Conservation (phyloP, 139 green algal genomes). For the Pedinophyceae sp. region DNA sequence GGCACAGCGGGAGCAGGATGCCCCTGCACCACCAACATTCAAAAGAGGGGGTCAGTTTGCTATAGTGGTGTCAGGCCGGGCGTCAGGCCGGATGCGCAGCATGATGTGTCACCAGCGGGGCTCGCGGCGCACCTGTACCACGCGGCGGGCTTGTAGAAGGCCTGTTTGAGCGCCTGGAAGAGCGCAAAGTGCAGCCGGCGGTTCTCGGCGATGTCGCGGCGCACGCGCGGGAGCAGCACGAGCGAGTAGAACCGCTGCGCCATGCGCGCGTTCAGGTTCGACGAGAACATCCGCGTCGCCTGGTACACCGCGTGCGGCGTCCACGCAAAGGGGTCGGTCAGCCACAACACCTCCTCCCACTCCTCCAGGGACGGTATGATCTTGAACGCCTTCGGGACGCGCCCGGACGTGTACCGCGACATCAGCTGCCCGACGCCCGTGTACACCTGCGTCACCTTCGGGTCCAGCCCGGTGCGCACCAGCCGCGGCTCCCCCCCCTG, state of each 20-base stretch:
- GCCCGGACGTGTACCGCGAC: slow-evolving; percentile 52
- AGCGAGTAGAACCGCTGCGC: slow-evolving; percentile 86
- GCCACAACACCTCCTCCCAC: slow-evolving; percentile 92
- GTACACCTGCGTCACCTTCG: slow-evolving; percentile 55
- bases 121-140: slow-evolving; percentile 66
- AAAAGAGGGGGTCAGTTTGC: background rate
- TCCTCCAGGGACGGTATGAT: slow-evolving; percentile 88
- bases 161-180: slow-evolving; percentile 89
- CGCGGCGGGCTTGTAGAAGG: slow-evolving; percentile 92
- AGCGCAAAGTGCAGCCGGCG: slow-evolving; percentile 88
- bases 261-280: slow-evolving; percentile 79
- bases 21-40: slow-evolving; percentile 20
- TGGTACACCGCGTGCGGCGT: slow-evolving; percentile 72
- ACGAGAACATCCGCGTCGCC: slow-evolving; percentile 87
- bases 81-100: background rate
- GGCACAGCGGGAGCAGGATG: slow-evolving; percentile 75
- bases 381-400: slow-evolving; percentile 91
- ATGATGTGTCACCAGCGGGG: background rate
- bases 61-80: background rate
- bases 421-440: slow-evolving; percentile 46
- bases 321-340: slow-evolving; percentile 80
- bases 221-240: slow-evolving; percentile 81
- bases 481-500: background rate
- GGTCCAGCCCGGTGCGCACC: slow-evolving; percentile 40
- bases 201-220: slow-evolving; percentile 69